These are phyloP conservation scores for Cutaneotrichosporon spelunceum DNA, from an alignment of 1,284 basidiomycete genomes.

Conservation along the genomic window DNA sequence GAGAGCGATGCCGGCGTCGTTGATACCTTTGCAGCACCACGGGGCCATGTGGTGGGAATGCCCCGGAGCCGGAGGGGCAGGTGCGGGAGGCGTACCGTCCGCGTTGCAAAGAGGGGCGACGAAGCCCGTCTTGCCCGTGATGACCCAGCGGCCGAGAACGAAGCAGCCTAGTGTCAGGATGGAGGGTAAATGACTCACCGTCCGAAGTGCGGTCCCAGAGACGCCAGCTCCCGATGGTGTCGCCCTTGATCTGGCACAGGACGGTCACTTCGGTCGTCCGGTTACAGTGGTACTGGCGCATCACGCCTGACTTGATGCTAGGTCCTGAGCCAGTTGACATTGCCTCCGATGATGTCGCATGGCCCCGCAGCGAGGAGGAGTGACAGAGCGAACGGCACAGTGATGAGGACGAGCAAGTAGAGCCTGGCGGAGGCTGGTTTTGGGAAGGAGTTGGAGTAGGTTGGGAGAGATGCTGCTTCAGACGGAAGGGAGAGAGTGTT, in stretches of 20 bases:
- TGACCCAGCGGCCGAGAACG: constrained; percentile 12
- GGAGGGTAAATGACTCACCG: constrained; percentile 1
- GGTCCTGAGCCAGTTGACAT: constrained; percentile 7
- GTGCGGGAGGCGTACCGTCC: too few relatives aligned
- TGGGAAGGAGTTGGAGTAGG: too few relatives aligned
- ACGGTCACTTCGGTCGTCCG: background rate
- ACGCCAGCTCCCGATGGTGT: background rate
- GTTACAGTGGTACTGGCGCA: background rate
- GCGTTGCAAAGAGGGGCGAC: background rate
- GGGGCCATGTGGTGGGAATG: too few relatives aligned
- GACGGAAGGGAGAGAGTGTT: too few relatives aligned
- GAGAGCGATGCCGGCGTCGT: constrained; percentile 11
- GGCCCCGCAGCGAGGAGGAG: constrained; percentile 2
- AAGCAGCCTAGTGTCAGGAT: background rate
- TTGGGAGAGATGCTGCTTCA: too few relatives aligned
- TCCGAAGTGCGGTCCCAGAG: constrained; percentile 14
- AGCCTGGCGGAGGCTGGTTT: background rate
- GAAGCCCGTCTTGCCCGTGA: background rate
- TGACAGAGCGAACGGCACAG: background rate
- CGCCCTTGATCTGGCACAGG: constrained; percentile 3
- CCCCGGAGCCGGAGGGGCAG: too few relatives aligned
- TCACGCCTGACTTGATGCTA: background rate
- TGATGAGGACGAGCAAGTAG: background rate
- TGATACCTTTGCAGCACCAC: background rate
- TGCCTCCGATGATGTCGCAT: constrained; percentile 4